Conservation (phyloP, 352 stramenopile species). For the Phytophthora pisi region DNA sequence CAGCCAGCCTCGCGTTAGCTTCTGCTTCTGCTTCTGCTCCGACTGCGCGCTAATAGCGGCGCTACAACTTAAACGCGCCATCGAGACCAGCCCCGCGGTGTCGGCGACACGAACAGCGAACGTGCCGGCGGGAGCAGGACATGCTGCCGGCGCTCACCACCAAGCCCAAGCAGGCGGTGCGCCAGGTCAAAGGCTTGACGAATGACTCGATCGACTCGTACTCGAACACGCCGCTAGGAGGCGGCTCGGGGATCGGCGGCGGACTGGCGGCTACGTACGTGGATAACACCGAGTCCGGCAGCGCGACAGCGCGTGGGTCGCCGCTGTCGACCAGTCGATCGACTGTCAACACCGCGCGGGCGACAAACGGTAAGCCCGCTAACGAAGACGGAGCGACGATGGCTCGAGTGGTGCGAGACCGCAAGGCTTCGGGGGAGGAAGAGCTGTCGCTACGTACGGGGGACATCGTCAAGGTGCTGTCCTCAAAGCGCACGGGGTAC, state of each 20-base stretch:
- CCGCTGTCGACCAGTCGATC: conserved; percentile 29
- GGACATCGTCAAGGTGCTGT: conserved; percentile 78
- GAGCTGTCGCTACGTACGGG: conserved; percentile 67
- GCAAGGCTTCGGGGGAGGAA: conserved; percentile 78
- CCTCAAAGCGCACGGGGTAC: conserved; percentile 80
- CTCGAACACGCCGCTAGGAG: conserved; percentile 58
- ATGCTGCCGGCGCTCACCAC: conserved; percentile 85
- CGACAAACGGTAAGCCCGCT: conserved; percentile 24
- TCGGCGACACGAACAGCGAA: conserved; percentile 1
- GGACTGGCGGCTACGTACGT: conserved; percentile 45
- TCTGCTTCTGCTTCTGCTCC: not conserved
- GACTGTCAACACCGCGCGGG: conserved; percentile 20
- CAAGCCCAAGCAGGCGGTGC: conserved; percentile 83
- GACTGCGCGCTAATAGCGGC: not conserved
- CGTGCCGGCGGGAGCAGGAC: not conserved
- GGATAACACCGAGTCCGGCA: conserved; percentile 56
- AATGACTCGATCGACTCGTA: conserved; percentile 91
- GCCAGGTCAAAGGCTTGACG: conserved; percentile 79
- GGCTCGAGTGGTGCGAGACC: conserved; percentile 71
- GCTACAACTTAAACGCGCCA: conserved; percentile 18
- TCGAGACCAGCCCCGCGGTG: conserved; percentile 1
- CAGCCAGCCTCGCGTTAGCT: not conserved
- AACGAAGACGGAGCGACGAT: conserved; percentile 35
- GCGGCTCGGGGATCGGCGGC: conserved; percentile 15
- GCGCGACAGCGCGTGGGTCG: conserved; percentile 26